These are phyloP conservation scores for Nephelium lappaceum DNA, from an alignment of 345 rosid genomes.

Conservation along the genomic window DNA sequence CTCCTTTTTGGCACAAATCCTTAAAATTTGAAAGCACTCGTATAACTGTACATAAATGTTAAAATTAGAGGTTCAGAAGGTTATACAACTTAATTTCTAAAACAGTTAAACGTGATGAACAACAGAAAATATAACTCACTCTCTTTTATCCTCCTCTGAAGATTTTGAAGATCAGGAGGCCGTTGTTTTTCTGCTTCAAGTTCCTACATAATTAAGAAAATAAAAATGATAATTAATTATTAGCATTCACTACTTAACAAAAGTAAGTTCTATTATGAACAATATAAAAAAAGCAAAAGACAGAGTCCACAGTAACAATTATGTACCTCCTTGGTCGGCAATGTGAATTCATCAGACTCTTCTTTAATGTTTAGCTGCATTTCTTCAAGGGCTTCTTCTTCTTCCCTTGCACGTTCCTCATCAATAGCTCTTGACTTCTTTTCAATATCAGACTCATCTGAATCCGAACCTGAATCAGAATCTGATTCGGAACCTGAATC, in stretches of 20 bases:
- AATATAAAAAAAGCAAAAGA: slow-evolving; percentile 8
- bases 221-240: neutral
- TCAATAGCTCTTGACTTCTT: slow-evolving; percentile 56
- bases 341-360: slow-evolving; percentile 75
- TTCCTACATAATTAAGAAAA: slow-evolving; percentile 48
- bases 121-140: slow-evolving; percentile 47
- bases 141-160: slow-evolving; percentile 79
- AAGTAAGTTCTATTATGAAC: neutral
- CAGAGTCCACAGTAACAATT: neutral
- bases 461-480: slow-evolving; percentile 47
- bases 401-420: slow-evolving; percentile 35
- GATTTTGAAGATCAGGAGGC: slow-evolving; percentile 78
- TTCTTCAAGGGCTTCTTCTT: slow-evolving; percentile 64
- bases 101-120: slow-evolving; percentile 13
- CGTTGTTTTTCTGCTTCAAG: slow-evolving; percentile 73
- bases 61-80: slow-evolving; percentile 16
- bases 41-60: slow-evolving; percentile 51
- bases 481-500: slow-evolving; percentile 32
- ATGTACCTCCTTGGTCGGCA: slow-evolving; percentile 82
- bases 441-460: slow-evolving; percentile 64
- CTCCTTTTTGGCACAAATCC: slow-evolving; percentile 63
- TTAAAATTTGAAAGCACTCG: slow-evolving; percentile 80
- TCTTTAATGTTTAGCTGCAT: slow-evolving; percentile 51
- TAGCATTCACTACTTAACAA: neutral
- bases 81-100: neutral